A percentile compares a stretch with the other conserved stretches of the same genome.
These are phyloP conservation scores for Pouteria campechiana DNA, from an alignment of 179 eudicot species.

Conservation along the genomic window DNA sequence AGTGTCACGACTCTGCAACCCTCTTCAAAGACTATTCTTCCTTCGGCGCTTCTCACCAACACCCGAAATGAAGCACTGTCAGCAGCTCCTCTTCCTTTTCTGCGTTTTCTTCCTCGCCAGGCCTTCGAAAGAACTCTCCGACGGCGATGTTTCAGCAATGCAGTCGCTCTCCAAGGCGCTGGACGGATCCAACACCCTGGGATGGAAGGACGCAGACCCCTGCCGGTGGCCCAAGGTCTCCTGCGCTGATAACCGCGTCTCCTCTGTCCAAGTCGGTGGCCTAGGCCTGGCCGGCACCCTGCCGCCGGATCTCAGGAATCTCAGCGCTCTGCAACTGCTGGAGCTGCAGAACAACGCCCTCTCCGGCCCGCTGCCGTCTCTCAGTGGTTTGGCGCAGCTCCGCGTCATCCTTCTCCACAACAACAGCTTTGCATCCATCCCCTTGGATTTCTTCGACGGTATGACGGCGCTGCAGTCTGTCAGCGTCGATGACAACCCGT, in stretches of 20 bases:
- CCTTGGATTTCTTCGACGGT: conserved; percentile 51
- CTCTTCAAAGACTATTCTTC: too few relatives aligned
- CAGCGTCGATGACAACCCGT: conserved; percentile 64
- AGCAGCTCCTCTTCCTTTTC: too few relatives aligned
- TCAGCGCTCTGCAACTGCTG: conserved; percentile 42
- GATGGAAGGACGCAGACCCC: conserved; percentile 62
- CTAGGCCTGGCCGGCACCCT: conserved; percentile 55
- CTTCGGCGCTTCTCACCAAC: too few relatives aligned
- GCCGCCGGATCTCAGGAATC: conserved; percentile 26
- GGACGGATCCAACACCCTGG: conserved; percentile 29
- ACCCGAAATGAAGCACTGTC: too few relatives aligned
- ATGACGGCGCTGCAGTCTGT: conserved; percentile 47
- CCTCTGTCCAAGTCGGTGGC: conserved; percentile 67
- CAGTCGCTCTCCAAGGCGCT: conserved; percentile 32
- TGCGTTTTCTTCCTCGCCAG: too few relatives aligned
- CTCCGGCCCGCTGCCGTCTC: conserved; percentile 49
- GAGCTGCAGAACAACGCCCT: conserved; percentile 67
- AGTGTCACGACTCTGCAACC: too few relatives aligned
- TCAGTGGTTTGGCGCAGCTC: conserved; percentile 43
- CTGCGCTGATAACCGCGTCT: conserved; percentile 41
- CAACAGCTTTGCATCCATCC: conserved; percentile 44
- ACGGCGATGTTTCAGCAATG: conserved; percentile 34
- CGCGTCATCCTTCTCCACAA: conserved; percentile 52
- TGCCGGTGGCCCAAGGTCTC: conserved; percentile 52
- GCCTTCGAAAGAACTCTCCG: too few relatives aligned